Percentiles rank a stretch among this genome's conserved stretches.
phyloP scores from a whole-genome alignment of 352 stramenopile genomes.

The Paralagenidium karlingii region DNA sequence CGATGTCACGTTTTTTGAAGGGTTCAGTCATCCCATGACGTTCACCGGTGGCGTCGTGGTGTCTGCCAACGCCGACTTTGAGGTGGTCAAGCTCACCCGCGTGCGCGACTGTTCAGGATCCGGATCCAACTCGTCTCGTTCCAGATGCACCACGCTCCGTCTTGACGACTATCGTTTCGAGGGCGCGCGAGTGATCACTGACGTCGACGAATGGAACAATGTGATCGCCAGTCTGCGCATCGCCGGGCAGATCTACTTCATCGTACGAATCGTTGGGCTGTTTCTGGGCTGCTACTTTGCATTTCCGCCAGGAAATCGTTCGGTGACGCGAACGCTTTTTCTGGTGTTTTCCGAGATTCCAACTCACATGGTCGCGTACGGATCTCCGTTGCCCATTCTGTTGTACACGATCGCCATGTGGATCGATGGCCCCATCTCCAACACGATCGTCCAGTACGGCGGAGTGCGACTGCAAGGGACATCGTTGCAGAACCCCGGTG shows the following conservation, averaged over 20 bases:
- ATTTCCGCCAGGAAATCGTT: too few species aligned
- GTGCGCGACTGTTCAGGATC: too few species aligned
- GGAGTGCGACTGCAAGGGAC: too few species aligned
- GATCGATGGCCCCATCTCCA: constrained; percentile 7
- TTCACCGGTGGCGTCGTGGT: too few species aligned
- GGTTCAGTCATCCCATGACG: too few species aligned
- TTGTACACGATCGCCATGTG: constrained; percentile 8
- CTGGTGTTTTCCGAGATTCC: constrained; percentile 4
- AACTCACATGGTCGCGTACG: constrained; percentile 7
- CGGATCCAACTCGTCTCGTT: too few species aligned
- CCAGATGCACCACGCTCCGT: too few species aligned
- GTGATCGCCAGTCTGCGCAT: neutral
- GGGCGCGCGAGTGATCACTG: neutral
- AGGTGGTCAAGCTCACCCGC: too few species aligned
- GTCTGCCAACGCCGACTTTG: too few species aligned
- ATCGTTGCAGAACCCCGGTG: too few species aligned
- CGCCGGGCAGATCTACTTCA: constrained; percentile 2
- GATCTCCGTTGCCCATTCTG: constrained; percentile 5
- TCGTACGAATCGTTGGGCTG: neutral
- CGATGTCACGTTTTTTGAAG: too few species aligned
- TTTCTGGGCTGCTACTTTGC: constrained; percentile 2
- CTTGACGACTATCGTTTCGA: constrained; percentile 4
- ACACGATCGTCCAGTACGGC: too few species aligned
- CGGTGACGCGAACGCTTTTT: neutral
- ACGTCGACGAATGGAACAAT: neutral